A percentile compares a stretch with the other conserved stretches of the same genome.
These are phyloP conservation scores for Pichia norvegensis DNA, from an alignment of 1,139 yeast species.

Conservation along the genomic window DNA sequence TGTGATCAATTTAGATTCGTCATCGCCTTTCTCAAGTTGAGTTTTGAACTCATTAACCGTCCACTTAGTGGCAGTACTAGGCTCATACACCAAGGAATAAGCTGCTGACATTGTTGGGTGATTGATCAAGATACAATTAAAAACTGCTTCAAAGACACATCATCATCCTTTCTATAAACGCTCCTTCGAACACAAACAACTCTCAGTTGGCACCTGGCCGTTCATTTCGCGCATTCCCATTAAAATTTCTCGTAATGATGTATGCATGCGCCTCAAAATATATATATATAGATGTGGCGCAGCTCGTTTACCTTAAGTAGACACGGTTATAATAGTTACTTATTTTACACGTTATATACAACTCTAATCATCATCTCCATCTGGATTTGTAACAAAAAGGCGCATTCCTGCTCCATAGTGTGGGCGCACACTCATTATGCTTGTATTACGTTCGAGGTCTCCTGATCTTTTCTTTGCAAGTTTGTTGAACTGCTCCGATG, in stretches of 20 bases:
- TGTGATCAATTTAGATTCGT: conserved; percentile 78
- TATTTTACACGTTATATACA: neutral
- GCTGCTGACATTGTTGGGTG: conserved; percentile 33
- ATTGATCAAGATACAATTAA: neutral
- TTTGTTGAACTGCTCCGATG: conserved; percentile 24
- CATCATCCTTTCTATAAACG: neutral
- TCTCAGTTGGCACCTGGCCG: neutral
- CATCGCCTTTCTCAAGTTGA: conserved; percentile 82
- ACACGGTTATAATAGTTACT: too few species aligned
- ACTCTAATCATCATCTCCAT: conserved; percentile 27
- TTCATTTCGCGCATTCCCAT: neutral
- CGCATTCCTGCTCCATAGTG: conserved; percentile 22
- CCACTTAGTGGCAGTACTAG: conserved; percentile 57
- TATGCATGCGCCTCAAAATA: neutral
- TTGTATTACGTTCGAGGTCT: conserved; percentile 22
- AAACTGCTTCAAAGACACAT: neutral
- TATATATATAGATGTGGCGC: neutral
- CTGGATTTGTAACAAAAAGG: conserved; percentile 69
- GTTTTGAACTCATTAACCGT: conserved; percentile 71
- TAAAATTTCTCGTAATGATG: too few species aligned
- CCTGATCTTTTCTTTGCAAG: conserved; percentile 15
- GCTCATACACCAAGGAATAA: conserved; percentile 66
- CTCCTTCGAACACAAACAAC: neutral
- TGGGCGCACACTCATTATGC: conserved; percentile 22
- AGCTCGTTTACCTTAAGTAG: neutral